These are phyloP conservation scores for Crepidotus variabilis DNA, from an alignment of 768 basidiomycete genomes.

Conservation along the genomic window DNA sequence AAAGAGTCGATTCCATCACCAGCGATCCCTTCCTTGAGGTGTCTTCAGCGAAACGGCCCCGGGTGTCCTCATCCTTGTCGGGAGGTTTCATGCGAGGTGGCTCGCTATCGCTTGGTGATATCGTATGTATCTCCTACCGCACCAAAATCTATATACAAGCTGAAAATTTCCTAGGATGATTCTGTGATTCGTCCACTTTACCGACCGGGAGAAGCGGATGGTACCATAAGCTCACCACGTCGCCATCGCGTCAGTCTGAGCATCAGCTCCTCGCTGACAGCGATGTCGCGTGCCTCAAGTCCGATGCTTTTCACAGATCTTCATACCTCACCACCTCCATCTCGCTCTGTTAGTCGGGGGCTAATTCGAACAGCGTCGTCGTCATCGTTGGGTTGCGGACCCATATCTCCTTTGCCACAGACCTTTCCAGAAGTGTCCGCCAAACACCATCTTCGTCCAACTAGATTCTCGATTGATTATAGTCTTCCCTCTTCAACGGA, in stretches of 20 bases:
- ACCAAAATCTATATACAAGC: not conserved
- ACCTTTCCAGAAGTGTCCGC: conserved; percentile 20
- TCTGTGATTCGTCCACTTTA: not conserved
- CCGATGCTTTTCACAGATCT: conserved; percentile 3
- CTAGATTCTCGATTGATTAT: conserved; percentile 21
- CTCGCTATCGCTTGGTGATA: not conserved
- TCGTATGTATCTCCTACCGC: not conserved
- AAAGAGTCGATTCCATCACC: not conserved
- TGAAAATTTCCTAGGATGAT: not conserved
- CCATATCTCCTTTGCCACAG: conserved; percentile 6
- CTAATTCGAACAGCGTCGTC: conserved; percentile 24
- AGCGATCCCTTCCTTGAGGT: not conserved
- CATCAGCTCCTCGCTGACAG: conserved; percentile 4
- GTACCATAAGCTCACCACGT: not conserved
- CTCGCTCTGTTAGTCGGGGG: not conserved
- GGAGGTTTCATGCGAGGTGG: not conserved
- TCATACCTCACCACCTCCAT: not conserved
- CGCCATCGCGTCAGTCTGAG: not conserved
- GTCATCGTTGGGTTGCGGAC: conserved; percentile 14
- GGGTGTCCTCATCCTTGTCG: not conserved
- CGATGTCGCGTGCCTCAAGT: conserved; percentile 1
- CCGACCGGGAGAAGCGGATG: not conserved
- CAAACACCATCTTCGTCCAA: conserved; percentile 20
- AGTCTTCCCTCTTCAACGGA: conserved; percentile 18
- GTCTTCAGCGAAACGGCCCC: not conserved